A percentile compares a stretch with the other conserved stretches of the same genome.
Conservation (phyloP, 2,329 filamentous ascomycete species). For the Magnaporthiopsis incrustans region DNA sequence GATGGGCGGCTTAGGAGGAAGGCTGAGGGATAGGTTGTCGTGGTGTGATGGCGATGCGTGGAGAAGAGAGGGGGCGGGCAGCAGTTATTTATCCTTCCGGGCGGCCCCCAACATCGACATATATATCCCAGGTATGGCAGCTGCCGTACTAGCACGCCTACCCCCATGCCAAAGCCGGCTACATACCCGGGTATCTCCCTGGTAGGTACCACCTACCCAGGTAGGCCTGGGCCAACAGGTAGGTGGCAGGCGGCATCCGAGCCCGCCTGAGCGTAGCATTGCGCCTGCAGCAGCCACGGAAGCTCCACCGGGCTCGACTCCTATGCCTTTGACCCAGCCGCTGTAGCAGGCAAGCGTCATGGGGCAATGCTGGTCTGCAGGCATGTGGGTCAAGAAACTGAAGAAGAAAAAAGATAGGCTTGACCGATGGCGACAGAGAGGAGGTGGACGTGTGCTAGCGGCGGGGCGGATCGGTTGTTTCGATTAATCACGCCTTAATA, state of each 20-base stretch:
- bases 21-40: background rate
- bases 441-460: background rate
- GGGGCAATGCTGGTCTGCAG: background rate
- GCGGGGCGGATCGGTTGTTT: background rate
- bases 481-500: conserved; percentile 1
- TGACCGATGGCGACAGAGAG: background rate
- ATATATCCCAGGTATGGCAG: background rate
- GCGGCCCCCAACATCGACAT: background rate
- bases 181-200: background rate
- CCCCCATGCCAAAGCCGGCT: background rate
- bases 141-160: background rate
- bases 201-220: background rate
- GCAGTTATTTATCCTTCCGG: conserved; percentile 1
- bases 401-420: background rate
- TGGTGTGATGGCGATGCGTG: background rate
- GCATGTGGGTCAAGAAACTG: background rate
- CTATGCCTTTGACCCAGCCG: background rate
- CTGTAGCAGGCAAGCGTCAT: background rate
- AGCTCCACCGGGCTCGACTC: background rate
- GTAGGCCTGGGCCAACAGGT: background rate
- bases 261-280: too few relatives aligned
- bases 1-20: background rate
- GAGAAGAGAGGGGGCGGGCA: background rate
- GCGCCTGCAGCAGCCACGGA: too few relatives aligned
- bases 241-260: too few relatives aligned